Conservation (phyloP, 495 filamentous ascomycete genomes). For the Talaromyces proteolyticus region DNA sequence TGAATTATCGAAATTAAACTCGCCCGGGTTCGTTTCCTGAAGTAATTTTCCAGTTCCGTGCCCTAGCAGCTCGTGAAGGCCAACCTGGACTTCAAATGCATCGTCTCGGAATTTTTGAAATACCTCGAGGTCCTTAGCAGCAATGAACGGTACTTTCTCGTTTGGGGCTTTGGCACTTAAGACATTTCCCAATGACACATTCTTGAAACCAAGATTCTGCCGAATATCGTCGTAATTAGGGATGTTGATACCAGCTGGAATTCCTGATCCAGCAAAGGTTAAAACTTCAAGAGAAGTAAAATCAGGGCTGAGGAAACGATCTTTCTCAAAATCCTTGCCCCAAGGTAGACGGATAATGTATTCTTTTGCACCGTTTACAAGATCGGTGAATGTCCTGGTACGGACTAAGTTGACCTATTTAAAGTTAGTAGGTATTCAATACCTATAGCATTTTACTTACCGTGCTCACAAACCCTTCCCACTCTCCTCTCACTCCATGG, state of each 20-base stretch:
- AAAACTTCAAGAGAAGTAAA: constrained; percentile 83
- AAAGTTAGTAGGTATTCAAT: constrained; percentile 20
- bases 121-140: constrained; percentile 63
- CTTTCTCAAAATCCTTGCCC: constrained; percentile 86
- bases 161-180: constrained; percentile 83
- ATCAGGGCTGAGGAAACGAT: constrained; percentile 88
- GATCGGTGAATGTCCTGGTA: constrained; percentile 79
- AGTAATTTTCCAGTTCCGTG: constrained; percentile 95
- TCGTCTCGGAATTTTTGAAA: constrained; percentile 75
- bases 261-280: constrained; percentile 71
- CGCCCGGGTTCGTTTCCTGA: constrained; percentile 75
- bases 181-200: constrained; percentile 88
- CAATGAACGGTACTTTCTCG: constrained; percentile 86
- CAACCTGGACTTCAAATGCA: constrained; percentile 92
- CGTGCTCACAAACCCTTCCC: constrained; percentile 87
- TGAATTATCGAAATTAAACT: constrained; percentile 78
- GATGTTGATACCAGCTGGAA: constrained; percentile 73
- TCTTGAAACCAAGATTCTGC: constrained; percentile 95
- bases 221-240: constrained; percentile 95
- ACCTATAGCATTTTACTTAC: constrained; percentile 32
- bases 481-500: constrained; percentile 88
- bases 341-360: constrained; percentile 89
- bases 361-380: constrained; percentile 72
- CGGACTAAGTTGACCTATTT: constrained; percentile 70
- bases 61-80: constrained; percentile 90